These are phyloP conservation scores for Aspergillus spinulosporus DNA, from an alignment of 2,329 filamentous ascomycete genomes.

Conservation along the genomic window DNA sequence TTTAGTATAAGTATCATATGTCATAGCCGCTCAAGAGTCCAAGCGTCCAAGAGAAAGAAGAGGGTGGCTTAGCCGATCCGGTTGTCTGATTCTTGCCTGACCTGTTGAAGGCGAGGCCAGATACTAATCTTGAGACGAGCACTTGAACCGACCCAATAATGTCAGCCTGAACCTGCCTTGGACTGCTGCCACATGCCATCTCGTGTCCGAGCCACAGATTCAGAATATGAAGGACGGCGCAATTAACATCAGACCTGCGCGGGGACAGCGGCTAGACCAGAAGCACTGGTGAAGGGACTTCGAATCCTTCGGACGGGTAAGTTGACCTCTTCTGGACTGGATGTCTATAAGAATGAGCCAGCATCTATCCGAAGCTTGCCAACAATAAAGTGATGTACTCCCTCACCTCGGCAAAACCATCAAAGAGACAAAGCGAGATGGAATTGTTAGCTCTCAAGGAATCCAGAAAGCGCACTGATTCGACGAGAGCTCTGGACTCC, in stretches of 20 bases:
- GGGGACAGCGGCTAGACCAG: slow-evolving; percentile 30
- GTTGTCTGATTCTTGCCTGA: not conserved
- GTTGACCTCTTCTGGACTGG: slow-evolving; percentile 16
- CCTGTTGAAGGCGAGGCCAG: not conserved
- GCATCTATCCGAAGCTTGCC: slow-evolving; percentile 10
- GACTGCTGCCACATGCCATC: not conserved
- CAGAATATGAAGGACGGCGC: slow-evolving; percentile 37
- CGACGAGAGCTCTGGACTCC: no score
- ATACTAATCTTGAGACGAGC: not conserved
- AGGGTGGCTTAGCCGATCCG: no score
- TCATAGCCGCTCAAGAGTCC: no score
- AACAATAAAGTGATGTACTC: not conserved
- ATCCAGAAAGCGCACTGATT: no score
- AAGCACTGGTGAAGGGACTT: slow-evolving; percentile 4
- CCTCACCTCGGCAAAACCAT: no score
- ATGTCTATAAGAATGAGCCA: not conserved
- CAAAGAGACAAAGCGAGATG: no score
- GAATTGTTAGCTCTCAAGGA: no score
- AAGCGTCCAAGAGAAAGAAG: no score
- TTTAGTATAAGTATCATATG: no score
- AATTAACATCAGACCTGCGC: slow-evolving; percentile 38
- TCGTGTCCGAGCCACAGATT: not conserved
- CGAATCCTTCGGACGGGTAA: not conserved
- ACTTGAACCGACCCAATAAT: not conserved
- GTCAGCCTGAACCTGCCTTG: not conserved